Evolutionary conservation across 164 flowering plant genomes (phyloP).

Genomic region (Hamamelis virginiana): DNA sequence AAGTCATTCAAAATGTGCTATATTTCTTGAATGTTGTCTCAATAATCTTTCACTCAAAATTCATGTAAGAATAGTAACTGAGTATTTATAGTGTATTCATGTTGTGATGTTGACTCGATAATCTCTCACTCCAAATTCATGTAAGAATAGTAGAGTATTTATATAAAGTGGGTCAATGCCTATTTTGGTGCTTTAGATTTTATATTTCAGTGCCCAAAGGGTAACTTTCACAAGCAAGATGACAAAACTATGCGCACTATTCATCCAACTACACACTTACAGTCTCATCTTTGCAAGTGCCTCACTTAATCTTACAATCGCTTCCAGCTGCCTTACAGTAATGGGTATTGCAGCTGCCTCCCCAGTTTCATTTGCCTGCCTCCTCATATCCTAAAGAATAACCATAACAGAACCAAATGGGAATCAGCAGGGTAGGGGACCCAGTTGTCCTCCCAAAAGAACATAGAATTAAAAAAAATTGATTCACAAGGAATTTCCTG

Average conservation of each 20-base stretch:
- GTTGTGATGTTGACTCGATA: too few relatives aligned
- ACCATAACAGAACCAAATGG: background rate
- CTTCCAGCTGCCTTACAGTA: conserved; percentile 98
- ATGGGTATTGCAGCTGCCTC: conserved; percentile 90
- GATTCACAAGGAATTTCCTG: background rate
- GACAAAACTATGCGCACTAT: background rate
- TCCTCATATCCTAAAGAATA: conserved; percentile 77
- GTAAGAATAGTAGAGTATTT: too few relatives aligned
- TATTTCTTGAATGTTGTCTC: too few relatives aligned
- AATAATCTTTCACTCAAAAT: too few relatives aligned
- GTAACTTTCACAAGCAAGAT: too few relatives aligned
- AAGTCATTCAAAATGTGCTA: too few relatives aligned
- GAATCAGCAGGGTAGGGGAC: background rate
- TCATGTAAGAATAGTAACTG: too few relatives aligned
- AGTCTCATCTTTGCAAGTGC: conserved; percentile 92
- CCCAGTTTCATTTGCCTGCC: conserved; percentile 92
- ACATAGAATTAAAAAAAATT: background rate
- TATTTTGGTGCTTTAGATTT: too few relatives aligned
- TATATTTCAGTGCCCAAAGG: too few relatives aligned
- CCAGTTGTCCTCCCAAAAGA: background rate
- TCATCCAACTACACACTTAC: conserved; percentile 49
- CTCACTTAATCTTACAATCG: conserved; percentile 88
- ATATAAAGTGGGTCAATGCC: too few relatives aligned
- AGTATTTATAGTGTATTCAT: too few relatives aligned
- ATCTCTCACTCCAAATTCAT: too few relatives aligned